Percentiles rank a stretch among this genome's conserved stretches.
These are phyloP conservation scores for Exophiala calicioides DNA, from an alignment of 2,329 filamentous ascomycete species.

Conservation along the genomic window DNA sequence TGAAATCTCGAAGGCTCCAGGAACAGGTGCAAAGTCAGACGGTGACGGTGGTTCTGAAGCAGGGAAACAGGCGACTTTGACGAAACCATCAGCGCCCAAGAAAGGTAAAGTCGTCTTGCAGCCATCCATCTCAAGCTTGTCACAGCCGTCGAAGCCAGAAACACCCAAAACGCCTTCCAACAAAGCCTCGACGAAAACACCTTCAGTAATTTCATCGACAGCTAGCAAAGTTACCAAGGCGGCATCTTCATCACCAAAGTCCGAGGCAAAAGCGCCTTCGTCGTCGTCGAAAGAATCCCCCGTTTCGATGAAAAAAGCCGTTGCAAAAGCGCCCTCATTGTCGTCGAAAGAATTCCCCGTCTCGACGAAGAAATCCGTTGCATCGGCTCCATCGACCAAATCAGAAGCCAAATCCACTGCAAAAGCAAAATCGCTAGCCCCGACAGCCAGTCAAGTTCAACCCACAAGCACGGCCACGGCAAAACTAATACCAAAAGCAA, in stretches of 20 bases:
- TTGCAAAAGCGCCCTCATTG: constrained; percentile 3
- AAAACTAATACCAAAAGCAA: too few relatives aligned
- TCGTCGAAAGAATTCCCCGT: not conserved
- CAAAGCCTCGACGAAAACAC: constrained; percentile 2
- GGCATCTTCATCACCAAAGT: not conserved
- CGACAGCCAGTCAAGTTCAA: not conserved
- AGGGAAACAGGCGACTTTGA: not conserved
- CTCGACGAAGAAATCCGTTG: constrained; percentile 2
- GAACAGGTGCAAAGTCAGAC: not conserved
- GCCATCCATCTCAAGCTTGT: constrained; percentile 7
- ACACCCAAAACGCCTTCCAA: constrained; percentile 13
- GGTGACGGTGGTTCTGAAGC: too few relatives aligned
- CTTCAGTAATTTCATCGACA: constrained; percentile 11
- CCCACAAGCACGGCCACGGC: too few relatives aligned
- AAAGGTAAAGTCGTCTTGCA: too few relatives aligned
- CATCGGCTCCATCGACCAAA: constrained; percentile 1
- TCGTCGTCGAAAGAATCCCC: not conserved
- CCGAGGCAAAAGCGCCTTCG: constrained; percentile 6
- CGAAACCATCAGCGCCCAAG: too few relatives aligned
- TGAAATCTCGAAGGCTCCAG: not conserved
- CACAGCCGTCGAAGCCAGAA: not conserved
- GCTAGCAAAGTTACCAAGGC: constrained; percentile 3
- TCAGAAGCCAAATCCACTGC: constrained; percentile 10
- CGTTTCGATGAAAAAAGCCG: too few relatives aligned
- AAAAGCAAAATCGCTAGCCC: not conserved